phyloP scores from a whole-genome alignment of 345 rosid genomes.

The Triadica sebifera region DNA sequence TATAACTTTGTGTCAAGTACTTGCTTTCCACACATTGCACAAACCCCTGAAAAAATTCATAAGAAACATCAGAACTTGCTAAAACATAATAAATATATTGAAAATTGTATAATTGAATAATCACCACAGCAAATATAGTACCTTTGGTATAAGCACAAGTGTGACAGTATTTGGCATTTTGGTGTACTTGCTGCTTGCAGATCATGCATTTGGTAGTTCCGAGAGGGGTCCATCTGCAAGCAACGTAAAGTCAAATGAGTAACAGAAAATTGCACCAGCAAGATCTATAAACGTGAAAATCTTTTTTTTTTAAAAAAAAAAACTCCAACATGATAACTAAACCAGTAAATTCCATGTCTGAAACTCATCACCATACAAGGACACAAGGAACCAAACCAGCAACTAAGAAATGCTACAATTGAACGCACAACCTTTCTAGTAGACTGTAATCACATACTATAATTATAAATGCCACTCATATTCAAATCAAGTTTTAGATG shows the following conservation, averaged over 20 bases:
- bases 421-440: no score
- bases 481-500: no score
- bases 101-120: not conserved
- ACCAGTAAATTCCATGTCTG: not conserved
- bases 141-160: conserved; percentile 98
- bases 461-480: not conserved
- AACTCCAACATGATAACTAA: not conserved
- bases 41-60: conserved; percentile 59
- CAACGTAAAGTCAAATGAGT: conserved; percentile 1
- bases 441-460: not conserved
- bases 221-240: conserved; percentile 82
- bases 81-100: not conserved
- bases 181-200: conserved; percentile 99
- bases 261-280: not conserved
- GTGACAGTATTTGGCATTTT: conserved; percentile 95
- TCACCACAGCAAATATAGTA: conserved; percentile 14
- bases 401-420: not conserved
- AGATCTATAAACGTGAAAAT: not conserved
- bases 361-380: no score
- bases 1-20: conserved; percentile 94
- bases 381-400: not conserved
- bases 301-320: not conserved
- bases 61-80: conserved; percentile 12
- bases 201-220: conserved; percentile 87
- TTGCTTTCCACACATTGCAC: conserved; percentile 99